These are phyloP conservation scores for Aspergillus costaricaensis DNA, from an alignment of 2,329 filamentous ascomycete genomes.

Conservation along the genomic window DNA sequence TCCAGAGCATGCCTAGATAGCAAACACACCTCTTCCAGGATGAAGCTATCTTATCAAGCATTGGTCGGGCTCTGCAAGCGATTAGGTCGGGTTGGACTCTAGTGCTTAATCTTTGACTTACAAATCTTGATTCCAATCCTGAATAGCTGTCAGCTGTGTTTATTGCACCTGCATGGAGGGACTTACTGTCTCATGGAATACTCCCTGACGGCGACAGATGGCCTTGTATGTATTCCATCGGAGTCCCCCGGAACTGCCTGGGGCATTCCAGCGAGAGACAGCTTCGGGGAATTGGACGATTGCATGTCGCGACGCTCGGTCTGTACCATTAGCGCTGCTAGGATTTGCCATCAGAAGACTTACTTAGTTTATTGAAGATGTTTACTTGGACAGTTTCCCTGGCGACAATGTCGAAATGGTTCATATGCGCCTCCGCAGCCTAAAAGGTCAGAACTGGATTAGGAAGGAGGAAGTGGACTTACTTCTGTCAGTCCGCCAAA, in stretches of 20 bases:
- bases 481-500: neutral
- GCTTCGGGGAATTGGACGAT: conserved; percentile 32
- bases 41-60: neutral
- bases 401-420: neutral
- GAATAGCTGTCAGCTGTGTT: neutral
- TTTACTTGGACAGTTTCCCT: neutral
- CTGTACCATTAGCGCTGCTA: neutral
- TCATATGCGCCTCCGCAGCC: neutral
- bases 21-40: conserved; percentile 1
- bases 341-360: neutral
- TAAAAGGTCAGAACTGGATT: neutral
- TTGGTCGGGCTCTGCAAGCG: conserved; percentile 25
- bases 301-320: conserved; percentile 8
- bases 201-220: conserved; percentile 53
- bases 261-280: conserved; percentile 44
- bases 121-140: conserved; percentile 36
- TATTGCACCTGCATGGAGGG: no score
- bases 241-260: conserved; percentile 49
- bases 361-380: conserved; percentile 11
- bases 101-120: conserved; percentile 6
- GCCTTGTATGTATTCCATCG: conserved; percentile 59
- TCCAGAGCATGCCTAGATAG: neutral
- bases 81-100: neutral
- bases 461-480: neutral
- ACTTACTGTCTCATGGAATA: conserved; percentile 28